phyloP scores from a whole-genome alignment of 495 filamentous ascomycete species.

The Daldinia bambusicola region DNA sequence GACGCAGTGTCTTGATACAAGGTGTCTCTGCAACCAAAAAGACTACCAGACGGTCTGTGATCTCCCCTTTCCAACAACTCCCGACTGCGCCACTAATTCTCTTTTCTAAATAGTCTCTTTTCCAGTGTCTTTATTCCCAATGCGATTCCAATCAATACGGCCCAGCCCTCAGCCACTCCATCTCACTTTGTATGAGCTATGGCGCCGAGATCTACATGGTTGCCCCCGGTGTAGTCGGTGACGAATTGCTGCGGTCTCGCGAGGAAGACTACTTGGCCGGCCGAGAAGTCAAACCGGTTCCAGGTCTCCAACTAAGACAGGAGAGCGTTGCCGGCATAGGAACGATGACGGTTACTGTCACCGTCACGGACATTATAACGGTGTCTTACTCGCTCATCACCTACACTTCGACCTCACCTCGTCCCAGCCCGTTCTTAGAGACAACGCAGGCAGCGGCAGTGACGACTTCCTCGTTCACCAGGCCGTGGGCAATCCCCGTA shows the following conservation, averaged over 20 bases:
- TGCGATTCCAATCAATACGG: conserved; percentile 45
- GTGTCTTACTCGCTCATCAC: conserved; percentile 33
- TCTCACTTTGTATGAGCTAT: conserved; percentile 43
- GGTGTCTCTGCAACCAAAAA: conserved; percentile 45
- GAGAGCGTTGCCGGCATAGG: conserved; percentile 32
- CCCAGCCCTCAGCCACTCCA: conserved; percentile 42
- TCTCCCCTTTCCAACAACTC: neutral
- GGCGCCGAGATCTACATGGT: conserved; percentile 49
- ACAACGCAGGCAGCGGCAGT: conserved; percentile 31
- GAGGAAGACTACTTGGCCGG: conserved; percentile 52
- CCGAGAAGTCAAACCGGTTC: conserved; percentile 41
- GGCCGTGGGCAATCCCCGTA: conserved; percentile 45
- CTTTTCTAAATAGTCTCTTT: conserved; percentile 35
- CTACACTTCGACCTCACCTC: neutral
- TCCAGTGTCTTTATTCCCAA: conserved; percentile 48
- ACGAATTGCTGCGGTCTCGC: conserved; percentile 46
- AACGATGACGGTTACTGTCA: conserved; percentile 35
- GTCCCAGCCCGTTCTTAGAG: conserved; percentile 24
- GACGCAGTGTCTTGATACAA: conserved; percentile 46
- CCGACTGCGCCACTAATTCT: neutral
- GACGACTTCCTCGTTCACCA: conserved; percentile 31
- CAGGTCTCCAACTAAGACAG: conserved; percentile 43
- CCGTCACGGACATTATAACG: conserved; percentile 39
- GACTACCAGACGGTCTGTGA: conserved; percentile 43
- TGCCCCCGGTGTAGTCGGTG: conserved; percentile 39